Conservation (phyloP, 2,329 filamentous ascomycete species). For the Trichoderma breve region DNA sequence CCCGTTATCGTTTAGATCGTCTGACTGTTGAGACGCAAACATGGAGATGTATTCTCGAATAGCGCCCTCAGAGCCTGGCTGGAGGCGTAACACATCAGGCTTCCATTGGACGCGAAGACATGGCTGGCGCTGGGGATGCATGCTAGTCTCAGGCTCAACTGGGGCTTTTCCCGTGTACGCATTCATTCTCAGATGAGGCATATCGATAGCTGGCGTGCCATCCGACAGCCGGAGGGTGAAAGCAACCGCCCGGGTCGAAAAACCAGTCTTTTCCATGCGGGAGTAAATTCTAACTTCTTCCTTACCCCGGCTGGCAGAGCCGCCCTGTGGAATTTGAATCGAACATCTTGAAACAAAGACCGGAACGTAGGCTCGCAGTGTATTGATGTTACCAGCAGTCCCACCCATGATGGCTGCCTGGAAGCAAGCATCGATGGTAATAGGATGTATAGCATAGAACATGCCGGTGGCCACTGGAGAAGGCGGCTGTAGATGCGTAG, state of each 20-base stretch:
- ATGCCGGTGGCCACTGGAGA: not conserved
- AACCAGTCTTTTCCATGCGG: conserved; percentile 5
- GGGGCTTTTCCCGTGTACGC: conserved; percentile 2
- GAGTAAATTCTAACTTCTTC: conserved; percentile 9
- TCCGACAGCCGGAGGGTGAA: conserved; percentile 6
- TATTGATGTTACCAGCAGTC: conserved; percentile 2
- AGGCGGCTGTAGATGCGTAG: not conserved
- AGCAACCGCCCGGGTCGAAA: not conserved
- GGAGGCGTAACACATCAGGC: conserved; percentile 7
- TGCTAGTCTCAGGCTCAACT: conserved; percentile 3
- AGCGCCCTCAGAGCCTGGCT: not conserved
- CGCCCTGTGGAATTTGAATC: not conserved
- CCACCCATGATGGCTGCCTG: conserved; percentile 9
- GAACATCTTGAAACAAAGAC: not conserved
- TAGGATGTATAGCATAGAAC: conserved; percentile 9
- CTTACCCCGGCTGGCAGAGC: not conserved
- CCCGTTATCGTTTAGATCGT: conserved; percentile 2
- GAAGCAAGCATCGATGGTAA: conserved; percentile 7
- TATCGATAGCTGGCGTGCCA: not conserved
- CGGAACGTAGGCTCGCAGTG: not conserved
- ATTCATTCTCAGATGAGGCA: conserved; percentile 7
- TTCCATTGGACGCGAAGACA: conserved; percentile 10
- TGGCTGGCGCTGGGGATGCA: conserved; percentile 6
- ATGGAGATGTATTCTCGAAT: not conserved
- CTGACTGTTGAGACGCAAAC: conserved; percentile 1